Base-by-base conservation (phyloP, 371 early-diverging fungal species). In the Polyrhizophydium stewartii region DNA sequence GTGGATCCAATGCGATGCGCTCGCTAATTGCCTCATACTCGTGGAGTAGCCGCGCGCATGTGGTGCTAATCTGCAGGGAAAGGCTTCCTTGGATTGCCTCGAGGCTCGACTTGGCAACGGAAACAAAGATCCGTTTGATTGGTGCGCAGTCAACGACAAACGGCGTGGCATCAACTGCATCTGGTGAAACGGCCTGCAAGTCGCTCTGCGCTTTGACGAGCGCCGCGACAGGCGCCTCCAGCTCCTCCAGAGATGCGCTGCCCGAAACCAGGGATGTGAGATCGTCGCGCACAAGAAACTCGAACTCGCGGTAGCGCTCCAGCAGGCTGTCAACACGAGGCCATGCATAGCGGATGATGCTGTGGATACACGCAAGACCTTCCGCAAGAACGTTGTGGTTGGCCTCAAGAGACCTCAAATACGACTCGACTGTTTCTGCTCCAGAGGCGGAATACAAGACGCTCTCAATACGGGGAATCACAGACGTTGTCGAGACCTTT, bases 1-100 rank as follows among this genome's bases (percentile, higher is more conserved):
- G 62, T 10, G 71, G 71, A 56, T 71, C 71, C 1, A 60, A 31
- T 22, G 46, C 21, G 13, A 71, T 56, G 19, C 58, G 56, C n/a
- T 55, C 58, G 41, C 52, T 31, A 2, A 67, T 51, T 12, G 30
- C 63, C 19, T 53, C 56, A 31, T 58, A 71, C 17, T 47, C 58
- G 12, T 10, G 22, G 25, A 52, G n/a, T 21, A 71, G 45, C 2
- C 57, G 22, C 21, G 32, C 45, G 47, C 71, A 64, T 13, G 22
- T 38, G 21, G 37, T 56, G 22, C 21, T 31, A 32, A 71, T 43
- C 19, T 55, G 58, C 17, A 35, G 40, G 9, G 47, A 19, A 7
- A 71, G 33, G 1, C 22, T 24, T 17, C 45, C 37, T 16, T 38
- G 46, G 13, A 67, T 59, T 5, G 32, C 32, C 1, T 47, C 45